phyloP scores from a whole-genome alignment of 1,139 yeast genomes.

The Petasospora fabianii region DNA sequence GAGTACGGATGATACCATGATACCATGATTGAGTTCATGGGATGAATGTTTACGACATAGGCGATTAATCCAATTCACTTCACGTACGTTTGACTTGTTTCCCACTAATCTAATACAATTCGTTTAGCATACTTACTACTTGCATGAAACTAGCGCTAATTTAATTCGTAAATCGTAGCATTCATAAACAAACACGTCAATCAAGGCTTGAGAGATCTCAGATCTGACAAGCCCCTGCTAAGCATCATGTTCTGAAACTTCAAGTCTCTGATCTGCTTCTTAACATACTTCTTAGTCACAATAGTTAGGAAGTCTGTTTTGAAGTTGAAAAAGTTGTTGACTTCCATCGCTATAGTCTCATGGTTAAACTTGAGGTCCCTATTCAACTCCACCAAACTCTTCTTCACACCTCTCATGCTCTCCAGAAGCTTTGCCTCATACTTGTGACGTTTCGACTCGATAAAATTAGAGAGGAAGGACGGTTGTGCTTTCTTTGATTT shows the following conservation, averaged over 20 bases:
- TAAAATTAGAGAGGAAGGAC: constrained; percentile 29
- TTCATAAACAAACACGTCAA: no score
- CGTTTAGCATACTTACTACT: no score
- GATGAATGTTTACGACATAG: no score
- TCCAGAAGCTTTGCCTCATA: constrained; percentile 33
- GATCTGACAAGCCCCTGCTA: constrained; percentile 18
- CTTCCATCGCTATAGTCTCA: constrained; percentile 59
- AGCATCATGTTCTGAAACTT: constrained; percentile 23
- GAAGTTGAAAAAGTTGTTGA: constrained; percentile 53
- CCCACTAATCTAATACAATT: no score
- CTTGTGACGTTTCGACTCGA: constrained; percentile 38
- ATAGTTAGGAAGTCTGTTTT: constrained; percentile 40
- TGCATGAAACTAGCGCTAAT: no score
- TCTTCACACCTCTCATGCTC: constrained; percentile 27
- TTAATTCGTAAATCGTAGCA: no score
- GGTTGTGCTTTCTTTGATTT: constrained; percentile 20
- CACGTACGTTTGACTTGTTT: no score
- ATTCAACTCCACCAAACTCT: constrained; percentile 25
- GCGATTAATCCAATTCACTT: no score
- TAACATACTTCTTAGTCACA: constrained; percentile 36
- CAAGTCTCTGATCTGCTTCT: constrained; percentile 28
- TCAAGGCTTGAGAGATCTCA: constrained; percentile 4
- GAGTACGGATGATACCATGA: no score
- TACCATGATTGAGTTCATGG: no score
- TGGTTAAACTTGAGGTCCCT: constrained; percentile 43